Evolutionary conservation across 768 basidiomycete genomes (phyloP), one percentile per base, ranked within the genome.

Genomic region (Ephemerocybe angulata): DNA sequence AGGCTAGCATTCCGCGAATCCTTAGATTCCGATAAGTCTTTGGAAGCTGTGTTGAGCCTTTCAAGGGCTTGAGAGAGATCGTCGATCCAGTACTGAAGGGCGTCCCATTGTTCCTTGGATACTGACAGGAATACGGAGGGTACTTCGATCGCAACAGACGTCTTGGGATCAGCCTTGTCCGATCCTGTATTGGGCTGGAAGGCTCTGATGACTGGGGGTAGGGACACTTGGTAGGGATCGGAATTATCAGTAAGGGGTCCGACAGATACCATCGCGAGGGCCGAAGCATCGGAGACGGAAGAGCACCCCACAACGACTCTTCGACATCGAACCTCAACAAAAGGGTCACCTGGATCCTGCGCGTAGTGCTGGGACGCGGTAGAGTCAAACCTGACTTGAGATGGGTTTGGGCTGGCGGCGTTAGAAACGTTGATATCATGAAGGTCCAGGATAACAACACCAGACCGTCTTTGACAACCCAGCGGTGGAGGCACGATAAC

Each of bases 31-130:
- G 59, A 59, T 33, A 56, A 66, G 12, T 41, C 22, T 35, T 46
- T 55, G 21, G 44, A 3, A 5, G 48, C 27, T 1, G 43, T 21
- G n/a, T 33, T 44, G 60, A 74, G 68, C 15, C 72, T 76, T 50
- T 88, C 88, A 3, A 87, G 62, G 49, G 87, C 78, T 62, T 89
- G 91, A n/a, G 85, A 72, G 25, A 86, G 66, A 64, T 98, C 94
- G 64, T 99, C 97, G 6, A 85, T 86, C 78, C 88, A 91, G 63
- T 86, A 87, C 67, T 98, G 93, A 17, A 98, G 67, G 12, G 82
- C 81, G 64, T 98, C 92, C 7, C 94, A 68, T 1, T 74, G 57
- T 4, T 71, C 63, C 67, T 98, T 96, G 10, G 81, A 76, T 46
- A 93, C 61, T 35, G 81, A 71, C 11, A 79, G 66, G 61, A 81